These are phyloP conservation scores for Patellifolia procumbens DNA, from an alignment of 179 eudicot genomes.

Conservation along the genomic window DNA sequence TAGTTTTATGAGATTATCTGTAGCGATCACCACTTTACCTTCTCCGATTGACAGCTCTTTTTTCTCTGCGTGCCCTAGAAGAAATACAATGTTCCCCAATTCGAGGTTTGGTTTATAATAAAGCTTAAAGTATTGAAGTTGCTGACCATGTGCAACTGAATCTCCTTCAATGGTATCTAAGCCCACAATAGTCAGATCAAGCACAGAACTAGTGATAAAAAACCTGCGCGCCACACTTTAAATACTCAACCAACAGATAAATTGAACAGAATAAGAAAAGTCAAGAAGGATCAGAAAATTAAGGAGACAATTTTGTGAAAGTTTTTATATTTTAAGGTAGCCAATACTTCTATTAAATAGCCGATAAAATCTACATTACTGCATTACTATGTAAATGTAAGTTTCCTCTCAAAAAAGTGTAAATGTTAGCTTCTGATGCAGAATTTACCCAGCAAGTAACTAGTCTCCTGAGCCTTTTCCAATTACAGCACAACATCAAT, in stretches of 20 bases:
- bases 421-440: too few relatives aligned
- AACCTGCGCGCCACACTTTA: conserved; percentile 64
- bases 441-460: not conserved
- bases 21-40: conserved; percentile 93
- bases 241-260: too few relatives aligned
- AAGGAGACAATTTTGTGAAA: not conserved
- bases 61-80: conserved; percentile 71
- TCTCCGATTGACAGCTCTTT: conserved; percentile 77
- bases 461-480: not conserved
- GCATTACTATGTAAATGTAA: not conserved
- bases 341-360: not conserved
- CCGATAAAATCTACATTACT: not conserved
- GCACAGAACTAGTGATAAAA: conserved; percentile 92
- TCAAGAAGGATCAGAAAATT: not conserved
- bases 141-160: conserved; percentile 55
- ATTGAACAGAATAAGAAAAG: conserved; percentile 3
- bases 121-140: conserved; percentile 72
- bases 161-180: conserved; percentile 80
- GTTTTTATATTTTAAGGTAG: not conserved
- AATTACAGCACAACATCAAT: not conserved
- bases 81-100: conserved; percentile 71
- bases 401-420: too few relatives aligned
- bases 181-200: conserved; percentile 93
- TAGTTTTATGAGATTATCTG: conserved; percentile 91
- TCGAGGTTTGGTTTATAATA: conserved; percentile 76